A percentile compares a stretch with the other conserved stretches of the same genome.
Evolutionary conservation across 257 asterid species (phyloP).

Genomic region (Nicotiana undulata): DNA sequence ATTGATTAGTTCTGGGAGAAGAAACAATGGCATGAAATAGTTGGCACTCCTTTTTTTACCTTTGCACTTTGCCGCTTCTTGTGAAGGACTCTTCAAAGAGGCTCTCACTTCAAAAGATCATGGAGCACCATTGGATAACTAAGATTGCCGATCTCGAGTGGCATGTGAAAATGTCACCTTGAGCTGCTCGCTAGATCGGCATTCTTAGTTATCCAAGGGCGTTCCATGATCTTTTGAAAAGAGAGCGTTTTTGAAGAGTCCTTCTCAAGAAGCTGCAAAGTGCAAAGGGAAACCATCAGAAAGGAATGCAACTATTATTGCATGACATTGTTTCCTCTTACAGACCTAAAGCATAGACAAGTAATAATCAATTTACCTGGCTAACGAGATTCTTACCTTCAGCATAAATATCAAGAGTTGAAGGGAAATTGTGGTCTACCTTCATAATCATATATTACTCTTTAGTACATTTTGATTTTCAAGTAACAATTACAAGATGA

Average conservation of each 20-base stretch:
- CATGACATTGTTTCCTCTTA: neutral
- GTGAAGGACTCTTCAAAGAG: conserved; percentile 82
- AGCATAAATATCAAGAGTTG: conserved; percentile 43
- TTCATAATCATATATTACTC: conserved; percentile 53
- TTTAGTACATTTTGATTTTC: conserved; percentile 3
- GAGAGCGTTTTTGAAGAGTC: conserved; percentile 78
- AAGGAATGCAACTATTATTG: neutral
- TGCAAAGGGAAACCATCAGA: conserved; percentile 10
- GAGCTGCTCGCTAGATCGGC: conserved; percentile 36
- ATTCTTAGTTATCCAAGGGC: conserved; percentile 72
- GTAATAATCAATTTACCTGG: conserved; percentile 35
- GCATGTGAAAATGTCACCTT: conserved; percentile 10
- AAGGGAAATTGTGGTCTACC: conserved; percentile 86
- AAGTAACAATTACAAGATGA: neutral
- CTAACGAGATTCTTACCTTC: conserved; percentile 76
- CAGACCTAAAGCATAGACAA: neutral
- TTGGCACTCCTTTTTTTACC: neutral
- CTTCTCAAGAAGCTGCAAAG: conserved; percentile 79
- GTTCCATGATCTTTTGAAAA: conserved; percentile 65
- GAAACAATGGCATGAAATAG: neutral
- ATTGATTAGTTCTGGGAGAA: neutral
- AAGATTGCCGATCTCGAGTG: conserved; percentile 20
- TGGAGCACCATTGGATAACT: conserved; percentile 81
- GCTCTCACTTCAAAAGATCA: conserved; percentile 64
- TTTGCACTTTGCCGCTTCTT: conserved; percentile 61